Base-by-base conservation (phyloP, 208 protist genomes). In the Trypanosoma cruzi region DNA sequence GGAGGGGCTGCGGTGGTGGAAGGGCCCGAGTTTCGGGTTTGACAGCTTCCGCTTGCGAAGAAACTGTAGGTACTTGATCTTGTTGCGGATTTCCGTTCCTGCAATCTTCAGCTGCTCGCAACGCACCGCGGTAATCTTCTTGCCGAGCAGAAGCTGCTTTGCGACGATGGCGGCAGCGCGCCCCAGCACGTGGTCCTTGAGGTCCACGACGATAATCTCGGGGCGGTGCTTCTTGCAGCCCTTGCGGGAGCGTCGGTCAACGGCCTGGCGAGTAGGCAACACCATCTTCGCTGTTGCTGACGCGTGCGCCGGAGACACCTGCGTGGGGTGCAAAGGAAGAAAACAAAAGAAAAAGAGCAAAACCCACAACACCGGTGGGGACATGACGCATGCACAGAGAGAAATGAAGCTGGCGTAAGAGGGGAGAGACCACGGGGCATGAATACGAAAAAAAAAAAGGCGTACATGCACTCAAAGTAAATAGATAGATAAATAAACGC, bases 51-150 rank as follows among this genome's bases (percentile, higher is more conserved):
- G n/a, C n/a, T n/a, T n/a, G n/a, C n/a, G n/a, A n/a, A n/a, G n/a
- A n/a, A n/a, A n/a, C n/a, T n/a, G n/a, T n/a, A 95, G 76, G 76
- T 88, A 94, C 92, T 94, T 97, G 82, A 93, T 89, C 90, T 99
- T 99, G 97, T 99, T 99, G 77, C 98, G 97, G 84, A 98, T 93
- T 78, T 99, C 83, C 28, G 94, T 86, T 53, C 98, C 98, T 37
- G 94, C 95, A 63, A 99, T 96, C 73, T 86, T 96, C 58, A 99
- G 80, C 70, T 99, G 90, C 88, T 99, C 98, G 80, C 94, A 98
- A 56, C 98, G 91, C 36, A 99, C 97, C 29, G 98, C 89, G 50
- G 98, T 98, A 71, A 99, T 90, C 62, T 98, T 92, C 83, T 99
- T 94, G 48, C 98, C 99, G 59, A 83, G 76, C 1, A 99, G 88